A percentile compares a stretch with the other conserved stretches of the same genome.
These are phyloP conservation scores for Termitomyces sp. DNA, from an alignment of 768 basidiomycete species.

Conservation along the genomic window DNA sequence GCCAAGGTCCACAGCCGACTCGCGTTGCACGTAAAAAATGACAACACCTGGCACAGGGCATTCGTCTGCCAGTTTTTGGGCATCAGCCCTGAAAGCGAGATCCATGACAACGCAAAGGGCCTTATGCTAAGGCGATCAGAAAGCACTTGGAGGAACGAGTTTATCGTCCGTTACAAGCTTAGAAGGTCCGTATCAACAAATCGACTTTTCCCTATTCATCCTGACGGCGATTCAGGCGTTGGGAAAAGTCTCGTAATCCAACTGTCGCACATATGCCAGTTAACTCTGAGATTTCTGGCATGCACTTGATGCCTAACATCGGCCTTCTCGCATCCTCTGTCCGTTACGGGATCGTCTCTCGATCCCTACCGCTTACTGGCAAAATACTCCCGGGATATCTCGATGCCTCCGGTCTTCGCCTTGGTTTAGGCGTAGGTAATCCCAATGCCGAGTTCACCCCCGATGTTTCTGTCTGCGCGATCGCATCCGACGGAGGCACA, in stretches of 20 bases:
- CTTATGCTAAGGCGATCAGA: slow-evolving; percentile 54
- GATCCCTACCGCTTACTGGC: slow-evolving; percentile 67
- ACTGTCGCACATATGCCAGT: slow-evolving; percentile 63
- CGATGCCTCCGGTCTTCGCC: slow-evolving; percentile 53
- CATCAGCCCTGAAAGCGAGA: slow-evolving; percentile 58
- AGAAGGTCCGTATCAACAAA: slow-evolving; percentile 36
- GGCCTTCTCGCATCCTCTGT: slow-evolving; percentile 60
- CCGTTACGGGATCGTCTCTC: slow-evolving; percentile 65
- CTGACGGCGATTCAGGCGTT: slow-evolving; percentile 44
- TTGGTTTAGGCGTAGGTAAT: slow-evolving; percentile 62
- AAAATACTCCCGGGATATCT: slow-evolving; percentile 67
- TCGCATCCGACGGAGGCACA: slow-evolving; percentile 59
- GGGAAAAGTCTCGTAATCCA: slow-evolving; percentile 58
- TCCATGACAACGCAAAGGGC: slow-evolving; percentile 37
- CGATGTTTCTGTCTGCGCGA: slow-evolving; percentile 52
- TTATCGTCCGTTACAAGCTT: slow-evolving; percentile 50
- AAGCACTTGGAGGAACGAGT: slow-evolving; percentile 67
- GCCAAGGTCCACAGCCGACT: slow-evolving; percentile 46
- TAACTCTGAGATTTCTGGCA: slow-evolving; percentile 47
- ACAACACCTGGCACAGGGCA: slow-evolving; percentile 77
- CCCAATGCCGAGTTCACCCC: slow-evolving; percentile 74
- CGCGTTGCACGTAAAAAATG: slow-evolving; percentile 64
- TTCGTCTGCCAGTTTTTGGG: slow-evolving; percentile 65
- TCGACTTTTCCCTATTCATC: not conserved
- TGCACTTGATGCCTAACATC: slow-evolving; percentile 54